phyloP scores from a whole-genome alignment of 345 rosid genomes.

The Bruguiera gymnorhiza region DNA sequence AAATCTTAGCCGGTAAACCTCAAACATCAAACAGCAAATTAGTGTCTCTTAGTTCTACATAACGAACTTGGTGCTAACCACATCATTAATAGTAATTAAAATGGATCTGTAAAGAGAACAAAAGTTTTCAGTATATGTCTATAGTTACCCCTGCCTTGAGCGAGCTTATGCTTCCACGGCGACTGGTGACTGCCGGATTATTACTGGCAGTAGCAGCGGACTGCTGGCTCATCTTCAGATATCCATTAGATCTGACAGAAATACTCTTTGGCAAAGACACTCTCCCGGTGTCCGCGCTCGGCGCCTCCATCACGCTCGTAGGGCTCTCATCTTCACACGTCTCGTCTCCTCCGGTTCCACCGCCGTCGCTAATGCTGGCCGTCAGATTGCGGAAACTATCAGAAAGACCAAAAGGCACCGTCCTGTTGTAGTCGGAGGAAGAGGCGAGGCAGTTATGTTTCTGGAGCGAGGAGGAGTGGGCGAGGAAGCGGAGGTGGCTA shows the following conservation, averaged over 20 bases:
- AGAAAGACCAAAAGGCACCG: constrained; percentile 38
- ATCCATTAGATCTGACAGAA: constrained; percentile 61
- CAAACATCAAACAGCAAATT: too few species aligned
- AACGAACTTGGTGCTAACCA: too few species aligned
- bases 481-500: constrained; percentile 43
- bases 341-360: constrained; percentile 10
- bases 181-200: constrained; percentile 19
- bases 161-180: constrained; percentile 19
- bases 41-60: too few species aligned
- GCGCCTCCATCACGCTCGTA: constrained; percentile 35
- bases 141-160: constrained; percentile 19
- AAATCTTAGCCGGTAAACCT: too few species aligned
- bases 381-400: constrained; percentile 30
- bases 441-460: constrained; percentile 17
- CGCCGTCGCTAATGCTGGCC: constrained; percentile 15
- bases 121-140: too few species aligned
- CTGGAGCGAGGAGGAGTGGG: constrained; percentile 33
- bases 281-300: constrained; percentile 32
- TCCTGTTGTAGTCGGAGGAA: constrained; percentile 16
- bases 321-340: constrained; percentile 38
- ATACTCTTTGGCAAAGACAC: constrained; percentile 64
- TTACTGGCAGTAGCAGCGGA: constrained; percentile 5
- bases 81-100: too few species aligned
- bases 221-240: constrained; percentile 37
- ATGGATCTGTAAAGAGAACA: too few species aligned